phyloP scores from a whole-genome alignment of 805 yeast species.

The Candida methanosorbosa region DNA sequence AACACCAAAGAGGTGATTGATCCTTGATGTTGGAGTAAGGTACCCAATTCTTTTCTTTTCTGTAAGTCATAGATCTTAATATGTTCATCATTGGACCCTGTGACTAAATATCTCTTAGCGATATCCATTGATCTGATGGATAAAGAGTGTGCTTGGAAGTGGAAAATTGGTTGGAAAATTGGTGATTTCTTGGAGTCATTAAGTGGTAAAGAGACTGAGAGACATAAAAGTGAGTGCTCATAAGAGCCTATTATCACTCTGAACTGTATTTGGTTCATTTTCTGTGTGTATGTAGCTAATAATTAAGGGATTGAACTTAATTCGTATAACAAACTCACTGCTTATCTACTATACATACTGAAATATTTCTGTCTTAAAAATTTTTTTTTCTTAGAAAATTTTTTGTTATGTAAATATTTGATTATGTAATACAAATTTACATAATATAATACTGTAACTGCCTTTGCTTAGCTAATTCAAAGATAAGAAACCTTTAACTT shows the following conservation, averaged over 20 bases:
- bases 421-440: too few species aligned
- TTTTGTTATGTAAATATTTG: too few species aligned
- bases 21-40: conserved; percentile 79
- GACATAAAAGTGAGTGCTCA: conserved; percentile 84
- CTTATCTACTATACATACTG: too few species aligned
- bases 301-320: too few species aligned
- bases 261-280: conserved; percentile 29
- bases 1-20: conserved; percentile 73
- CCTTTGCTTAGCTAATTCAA: too few species aligned
- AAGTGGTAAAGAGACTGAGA: conserved; percentile 56
- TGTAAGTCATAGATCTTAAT: conserved; percentile 91
- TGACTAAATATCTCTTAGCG: conserved; percentile 77
- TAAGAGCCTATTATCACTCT: conserved; percentile 91
- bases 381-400: too few species aligned
- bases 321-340: conserved; percentile 4
- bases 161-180: conserved; percentile 87
- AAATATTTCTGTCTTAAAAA: too few species aligned
- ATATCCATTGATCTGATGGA: conserved; percentile 81
- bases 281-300: too few species aligned
- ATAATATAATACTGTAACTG: too few species aligned
- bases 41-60: conserved; percentile 89
- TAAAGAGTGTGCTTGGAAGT: conserved; percentile 88
- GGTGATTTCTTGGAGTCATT: conserved; percentile 31
- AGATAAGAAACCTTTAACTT: too few species aligned
- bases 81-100: conserved; percentile 94